Evolutionary conservation across 2,329 filamentous ascomycete genomes (phyloP).

Genomic region (Fragosphaeria purpurea): DNA sequence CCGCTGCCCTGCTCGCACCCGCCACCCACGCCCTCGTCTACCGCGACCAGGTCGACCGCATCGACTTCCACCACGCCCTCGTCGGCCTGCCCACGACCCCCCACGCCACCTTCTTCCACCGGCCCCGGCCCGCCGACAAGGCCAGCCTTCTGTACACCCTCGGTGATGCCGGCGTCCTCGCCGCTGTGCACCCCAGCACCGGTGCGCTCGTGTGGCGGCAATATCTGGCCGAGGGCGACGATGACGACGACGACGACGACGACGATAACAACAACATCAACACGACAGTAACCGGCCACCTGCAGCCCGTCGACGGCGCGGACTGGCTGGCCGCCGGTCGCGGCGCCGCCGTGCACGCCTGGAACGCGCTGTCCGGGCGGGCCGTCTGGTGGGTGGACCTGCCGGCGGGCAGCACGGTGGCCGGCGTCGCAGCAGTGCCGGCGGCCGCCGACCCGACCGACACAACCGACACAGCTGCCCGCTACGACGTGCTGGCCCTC

Average conservation of each 20-base stretch:
- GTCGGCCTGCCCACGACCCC: conserved; percentile 71
- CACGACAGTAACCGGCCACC: too few species aligned
- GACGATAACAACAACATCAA: conserved; percentile 23
- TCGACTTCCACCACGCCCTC: conserved; percentile 89
- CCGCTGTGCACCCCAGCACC: conserved; percentile 80
- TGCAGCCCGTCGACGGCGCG: conserved; percentile 70
- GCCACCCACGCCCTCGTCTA: conserved; percentile 57
- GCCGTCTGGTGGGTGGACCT: conserved; percentile 64
- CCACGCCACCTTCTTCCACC: conserved; percentile 93
- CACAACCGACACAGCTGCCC: conserved; percentile 37
- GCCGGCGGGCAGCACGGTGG: conserved; percentile 46
- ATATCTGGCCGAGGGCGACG: conserved; percentile 44
- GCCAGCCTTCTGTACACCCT: conserved; percentile 87
- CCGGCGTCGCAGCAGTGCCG: conserved; percentile 63
- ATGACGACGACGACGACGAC: conserved; percentile 23
- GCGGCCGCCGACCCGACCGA: conserved; percentile 36
- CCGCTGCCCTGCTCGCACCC: too few species aligned
- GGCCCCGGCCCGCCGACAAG: conserved; percentile 68
- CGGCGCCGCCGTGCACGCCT: conserved; percentile 61
- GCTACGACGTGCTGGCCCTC: conserved; percentile 7
- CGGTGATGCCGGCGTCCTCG: conserved; percentile 73
- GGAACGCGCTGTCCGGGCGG: conserved; percentile 75
- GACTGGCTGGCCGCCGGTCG: conserved; percentile 66
- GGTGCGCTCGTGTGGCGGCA: conserved; percentile 84
- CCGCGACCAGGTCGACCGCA: conserved; percentile 78